A percentile compares a stretch with the other conserved stretches of the same genome.
phyloP scores from a whole-genome alignment of 2,329 filamentous ascomycete species.

The Fonsecaea pedrosoi region DNA sequence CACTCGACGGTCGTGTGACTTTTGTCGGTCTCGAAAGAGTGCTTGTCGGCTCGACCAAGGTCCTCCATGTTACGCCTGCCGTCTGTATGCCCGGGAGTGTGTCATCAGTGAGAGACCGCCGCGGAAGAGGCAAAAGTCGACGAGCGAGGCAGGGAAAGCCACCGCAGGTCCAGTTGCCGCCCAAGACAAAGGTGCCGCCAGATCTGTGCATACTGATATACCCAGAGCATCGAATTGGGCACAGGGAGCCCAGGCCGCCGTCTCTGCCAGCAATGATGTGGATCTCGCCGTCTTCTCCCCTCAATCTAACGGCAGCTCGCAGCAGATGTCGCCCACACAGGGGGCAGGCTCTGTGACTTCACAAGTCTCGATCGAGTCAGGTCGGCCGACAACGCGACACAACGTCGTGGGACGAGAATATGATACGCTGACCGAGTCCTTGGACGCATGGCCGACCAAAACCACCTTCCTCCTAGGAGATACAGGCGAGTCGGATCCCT shows the following conservation, averaged over 20 bases:
- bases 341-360: slow-evolving; percentile 14
- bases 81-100: slow-evolving; percentile 15
- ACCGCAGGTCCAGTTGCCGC: not conserved
- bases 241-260: slow-evolving; percentile 7
- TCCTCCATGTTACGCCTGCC: slow-evolving; percentile 20
- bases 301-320: slow-evolving; percentile 17
- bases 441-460: slow-evolving; percentile 16
- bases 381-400: not conserved
- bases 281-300: slow-evolving; percentile 18
- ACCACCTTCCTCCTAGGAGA: slow-evolving; percentile 16
- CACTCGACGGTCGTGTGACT: slow-evolving; percentile 19
- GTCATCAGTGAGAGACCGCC: slow-evolving; percentile 19
- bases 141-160: not conserved
- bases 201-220: not conserved
- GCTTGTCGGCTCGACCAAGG: slow-evolving; percentile 19
- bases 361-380: slow-evolving; percentile 7
- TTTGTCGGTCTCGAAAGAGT: slow-evolving; percentile 21
- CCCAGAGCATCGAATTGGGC: slow-evolving; percentile 1
- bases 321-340: slow-evolving; percentile 13
- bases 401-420: slow-evolving; percentile 3
- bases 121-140: slow-evolving; percentile 18
- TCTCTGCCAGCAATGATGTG: slow-evolving; percentile 8
- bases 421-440: slow-evolving; percentile 1
- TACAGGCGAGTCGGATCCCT: slow-evolving; percentile 23
- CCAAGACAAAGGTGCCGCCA: not conserved